phyloP scores from a whole-genome alignment of 148 eudicot species.

The Rhododendron henanense region DNA sequence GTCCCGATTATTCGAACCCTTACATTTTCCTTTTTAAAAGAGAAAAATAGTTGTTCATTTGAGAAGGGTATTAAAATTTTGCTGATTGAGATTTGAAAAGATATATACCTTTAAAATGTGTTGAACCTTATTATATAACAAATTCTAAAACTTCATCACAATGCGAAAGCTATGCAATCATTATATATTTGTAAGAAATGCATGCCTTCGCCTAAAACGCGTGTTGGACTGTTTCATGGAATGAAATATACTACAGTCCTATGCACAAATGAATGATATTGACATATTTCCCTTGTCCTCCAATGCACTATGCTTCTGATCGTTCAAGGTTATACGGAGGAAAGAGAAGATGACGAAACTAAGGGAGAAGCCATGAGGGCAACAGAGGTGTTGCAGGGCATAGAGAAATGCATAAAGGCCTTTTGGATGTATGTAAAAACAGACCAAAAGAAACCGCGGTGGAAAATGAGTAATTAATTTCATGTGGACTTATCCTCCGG shows the following conservation, averaged over 20 bases:
- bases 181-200: neutral
- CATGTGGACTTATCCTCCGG: conserved; percentile 18
- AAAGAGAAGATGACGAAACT: neutral
- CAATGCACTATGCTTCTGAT: neutral
- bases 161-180: neutral
- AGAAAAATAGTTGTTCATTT: neutral
- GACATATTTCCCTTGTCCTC: neutral
- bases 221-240: neutral
- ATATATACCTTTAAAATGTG: too few relatives aligned
- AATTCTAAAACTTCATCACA: neutral
- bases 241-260: neutral
- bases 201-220: neutral
- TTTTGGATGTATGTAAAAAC: conserved; percentile 21
- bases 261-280: neutral
- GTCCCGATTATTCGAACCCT: too few relatives aligned
- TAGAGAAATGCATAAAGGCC: conserved; percentile 30
- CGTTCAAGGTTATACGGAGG: neutral
- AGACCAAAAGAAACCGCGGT: conserved; percentile 20
- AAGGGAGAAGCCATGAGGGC: conserved; percentile 11
- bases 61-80: neutral
- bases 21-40: neutral
- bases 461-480: conserved; percentile 17
- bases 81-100: neutral
- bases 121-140: neutral
- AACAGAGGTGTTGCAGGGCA: conserved; percentile 15